A percentile compares a stretch with the other conserved stretches of the same genome.
Evolutionary conservation across 345 rosid species (phyloP).

Genomic region (Hibiscus mutabilis): DNA sequence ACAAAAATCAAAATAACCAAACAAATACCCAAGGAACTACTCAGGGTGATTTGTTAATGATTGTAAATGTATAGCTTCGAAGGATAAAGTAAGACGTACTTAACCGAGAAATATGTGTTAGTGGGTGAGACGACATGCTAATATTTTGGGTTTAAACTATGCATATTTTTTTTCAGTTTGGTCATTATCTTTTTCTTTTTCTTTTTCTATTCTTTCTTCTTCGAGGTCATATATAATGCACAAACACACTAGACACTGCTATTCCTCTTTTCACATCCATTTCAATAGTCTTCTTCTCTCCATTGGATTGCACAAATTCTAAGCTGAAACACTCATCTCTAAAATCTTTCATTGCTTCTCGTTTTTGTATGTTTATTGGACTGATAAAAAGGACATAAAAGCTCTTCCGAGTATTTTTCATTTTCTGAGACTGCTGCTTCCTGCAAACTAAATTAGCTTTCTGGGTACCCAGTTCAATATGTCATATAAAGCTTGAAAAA

Average conservation of each 20-base stretch:
- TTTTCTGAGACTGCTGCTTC: conserved; percentile 24
- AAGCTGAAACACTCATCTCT: conserved; percentile 29
- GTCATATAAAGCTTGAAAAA: conserved; percentile 29
- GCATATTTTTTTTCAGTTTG: too few relatives aligned
- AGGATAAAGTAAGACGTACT: too few relatives aligned
- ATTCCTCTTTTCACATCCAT: conserved; percentile 35
- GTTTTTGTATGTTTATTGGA: conserved; percentile 8
- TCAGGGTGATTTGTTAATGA: too few relatives aligned
- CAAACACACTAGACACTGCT: neutral
- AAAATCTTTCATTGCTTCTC: conserved; percentile 16
- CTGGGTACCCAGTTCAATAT: conserved; percentile 35
- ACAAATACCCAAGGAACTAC: too few relatives aligned
- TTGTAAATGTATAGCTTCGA: too few relatives aligned
- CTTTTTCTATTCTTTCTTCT: too few relatives aligned
- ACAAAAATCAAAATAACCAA: too few relatives aligned
- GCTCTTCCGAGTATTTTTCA: conserved; percentile 29
- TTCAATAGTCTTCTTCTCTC: conserved; percentile 29
- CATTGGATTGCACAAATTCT: conserved; percentile 42
- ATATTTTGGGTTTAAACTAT: too few relatives aligned
- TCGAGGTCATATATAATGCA: too few relatives aligned
- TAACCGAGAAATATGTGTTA: too few relatives aligned
- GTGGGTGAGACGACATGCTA: too few relatives aligned
- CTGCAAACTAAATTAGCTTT: conserved; percentile 27
- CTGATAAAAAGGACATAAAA: conserved; percentile 10
- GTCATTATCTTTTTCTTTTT: too few relatives aligned